Evolutionary conservation across 768 basidiomycete species (phyloP), one percentile per base, ranked within the genome.

Genomic region (Phlebiopsis flavidoalba): DNA sequence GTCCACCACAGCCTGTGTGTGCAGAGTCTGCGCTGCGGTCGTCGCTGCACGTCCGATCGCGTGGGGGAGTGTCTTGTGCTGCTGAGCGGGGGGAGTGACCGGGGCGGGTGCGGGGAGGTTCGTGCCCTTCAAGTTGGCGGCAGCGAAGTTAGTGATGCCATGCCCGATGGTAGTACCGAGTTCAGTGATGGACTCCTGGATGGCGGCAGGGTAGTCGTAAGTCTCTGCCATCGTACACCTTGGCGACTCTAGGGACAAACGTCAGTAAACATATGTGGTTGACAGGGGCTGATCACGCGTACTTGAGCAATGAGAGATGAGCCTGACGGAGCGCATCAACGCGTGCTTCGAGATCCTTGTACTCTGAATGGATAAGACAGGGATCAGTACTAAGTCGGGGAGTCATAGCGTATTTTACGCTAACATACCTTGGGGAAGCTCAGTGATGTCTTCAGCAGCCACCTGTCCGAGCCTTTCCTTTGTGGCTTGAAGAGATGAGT

Each of bases 1-100:
- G 0, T 78, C 74, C 24, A 76, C 79, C 5, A 78, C 74, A 26
- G 79, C 78, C 3, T 78, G 71, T 0, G 78, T 76, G n/a, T 76
- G 74, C 33, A 89, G 68, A 11, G 76, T 73, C 5, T 71, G 71
- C 2, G 85, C 80, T 0, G 86, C 91, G 8, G 76, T 69, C 40
- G 84, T 81, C 0, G 95, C 85, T 0, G 95, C 88, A 54, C 97
- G 89, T 19, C 87, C 82, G 56, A 98, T 83, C 0, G 97, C 96
- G 67, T 98, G 97, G 0, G 97, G 93, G 56, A 98, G 88, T 0
- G 97, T 98, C 85, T 98, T 98, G 79, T 95, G 94, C 67, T 88
- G 88, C 26, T 77, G 70, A 2, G 77, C 75, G 22, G 83, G 80
- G 1, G 84, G 78, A 0, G 85, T 74, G 48, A 84, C 68, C 19